These are phyloP conservation scores for Candida rishiriensis DNA, from an alignment of 805 yeast genomes.

Conservation along the genomic window DNA sequence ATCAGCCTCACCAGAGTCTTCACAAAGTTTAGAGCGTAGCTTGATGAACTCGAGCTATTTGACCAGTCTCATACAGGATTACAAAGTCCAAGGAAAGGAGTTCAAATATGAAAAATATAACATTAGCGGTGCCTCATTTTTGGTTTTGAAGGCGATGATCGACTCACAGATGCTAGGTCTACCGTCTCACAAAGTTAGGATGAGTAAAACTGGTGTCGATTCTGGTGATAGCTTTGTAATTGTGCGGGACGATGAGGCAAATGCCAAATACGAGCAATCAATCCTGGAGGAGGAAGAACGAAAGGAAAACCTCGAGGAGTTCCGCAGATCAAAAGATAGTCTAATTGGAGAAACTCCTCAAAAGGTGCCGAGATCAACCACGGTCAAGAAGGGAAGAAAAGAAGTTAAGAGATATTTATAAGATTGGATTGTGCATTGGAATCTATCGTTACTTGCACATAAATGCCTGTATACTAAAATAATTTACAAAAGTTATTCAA, in stretches of 20 bases:
- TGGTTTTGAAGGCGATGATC: conserved; percentile 12
- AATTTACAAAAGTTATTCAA: conserved; percentile 19
- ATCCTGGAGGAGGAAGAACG: conserved; percentile 7
- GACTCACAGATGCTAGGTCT: conserved; percentile 15
- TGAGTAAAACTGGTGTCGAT: conserved; percentile 1
- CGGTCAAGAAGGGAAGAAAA: not conserved
- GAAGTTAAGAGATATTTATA: conserved; percentile 11
- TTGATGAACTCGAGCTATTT: conserved; percentile 15
- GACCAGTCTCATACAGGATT: conserved; percentile 20
- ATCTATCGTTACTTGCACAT: not conserved
- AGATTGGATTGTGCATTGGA: conserved; percentile 1
- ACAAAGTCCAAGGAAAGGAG: conserved; percentile 1
- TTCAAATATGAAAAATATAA: conserved; percentile 5
- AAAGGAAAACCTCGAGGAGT: not conserved
- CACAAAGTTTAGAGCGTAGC: not conserved
- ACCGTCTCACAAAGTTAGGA: conserved; percentile 23
- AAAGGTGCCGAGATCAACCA: not conserved
- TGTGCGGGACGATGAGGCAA: conserved; percentile 17
- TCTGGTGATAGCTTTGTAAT: conserved; percentile 21
- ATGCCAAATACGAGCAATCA: too few species aligned
- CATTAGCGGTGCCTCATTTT: conserved; percentile 13
- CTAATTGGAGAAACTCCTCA: not conserved
- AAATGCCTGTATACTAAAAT: conserved; percentile 2
- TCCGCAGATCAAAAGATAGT: not conserved
- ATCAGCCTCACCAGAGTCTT: too few species aligned